Percentiles rank a stretch among this genome's conserved stretches.
Conservation (phyloP, 208 protist genomes). For the Lotmaria passim region DNA sequence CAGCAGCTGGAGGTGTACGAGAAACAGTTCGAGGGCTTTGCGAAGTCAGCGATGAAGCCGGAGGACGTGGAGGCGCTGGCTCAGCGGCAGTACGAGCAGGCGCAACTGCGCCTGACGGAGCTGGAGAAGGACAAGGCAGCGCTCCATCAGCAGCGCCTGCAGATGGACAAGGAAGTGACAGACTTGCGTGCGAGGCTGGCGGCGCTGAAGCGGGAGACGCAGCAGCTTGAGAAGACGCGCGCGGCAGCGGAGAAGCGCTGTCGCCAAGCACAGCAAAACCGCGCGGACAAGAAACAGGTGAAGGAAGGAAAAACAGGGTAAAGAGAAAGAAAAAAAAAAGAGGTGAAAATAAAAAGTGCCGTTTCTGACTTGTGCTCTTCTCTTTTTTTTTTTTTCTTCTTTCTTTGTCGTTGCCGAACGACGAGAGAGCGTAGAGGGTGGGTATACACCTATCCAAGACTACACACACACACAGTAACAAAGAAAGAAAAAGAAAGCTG, state of each 20-base stretch:
- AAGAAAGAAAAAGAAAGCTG: no score
- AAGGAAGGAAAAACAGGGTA: conserved; percentile 1
- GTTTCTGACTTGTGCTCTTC: no score
- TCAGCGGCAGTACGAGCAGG: conserved; percentile 52
- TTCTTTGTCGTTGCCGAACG: no score
- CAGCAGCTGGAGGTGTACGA: conserved; percentile 77
- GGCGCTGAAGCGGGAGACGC: conserved; percentile 56
- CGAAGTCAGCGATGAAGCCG: conserved; percentile 43
- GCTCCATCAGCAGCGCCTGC: conserved; percentile 56
- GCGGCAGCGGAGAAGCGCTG: conserved; percentile 73
- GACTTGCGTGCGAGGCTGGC: conserved; percentile 58
- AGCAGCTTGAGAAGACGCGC: conserved; percentile 59
- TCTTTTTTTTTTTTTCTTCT: conserved; percentile 9
- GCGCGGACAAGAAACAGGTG: conserved; percentile 22
- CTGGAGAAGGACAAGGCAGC: conserved; percentile 68
- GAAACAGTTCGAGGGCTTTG: conserved; percentile 60
- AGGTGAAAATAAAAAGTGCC: no score
- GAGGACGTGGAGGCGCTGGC: conserved; percentile 63
- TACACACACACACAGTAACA: no score
- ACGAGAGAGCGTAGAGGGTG: no score
- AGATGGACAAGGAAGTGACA: conserved; percentile 74
- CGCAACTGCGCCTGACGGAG: conserved; percentile 44
- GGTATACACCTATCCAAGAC: no score
- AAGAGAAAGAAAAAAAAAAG: conserved; percentile 4
- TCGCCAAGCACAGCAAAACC: conserved; percentile 65